These are phyloP conservation scores for Calonectria leucothoes DNA, from an alignment of 2,329 filamentous ascomycete species.

Conservation along the genomic window DNA sequence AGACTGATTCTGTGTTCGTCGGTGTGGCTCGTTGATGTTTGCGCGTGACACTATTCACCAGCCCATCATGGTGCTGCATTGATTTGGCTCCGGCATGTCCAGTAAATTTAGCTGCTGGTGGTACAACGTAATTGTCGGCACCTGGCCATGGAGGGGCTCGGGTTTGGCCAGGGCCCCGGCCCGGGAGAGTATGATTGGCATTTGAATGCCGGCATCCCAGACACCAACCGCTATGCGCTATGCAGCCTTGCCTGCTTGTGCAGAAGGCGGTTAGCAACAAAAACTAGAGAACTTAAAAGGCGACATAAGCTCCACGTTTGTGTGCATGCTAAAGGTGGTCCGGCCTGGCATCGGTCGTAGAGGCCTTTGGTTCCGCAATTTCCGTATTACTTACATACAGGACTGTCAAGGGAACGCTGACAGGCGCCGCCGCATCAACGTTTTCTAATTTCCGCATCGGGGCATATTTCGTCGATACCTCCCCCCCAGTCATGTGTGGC, in stretches of 20 bases:
- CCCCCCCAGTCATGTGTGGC: not conserved
- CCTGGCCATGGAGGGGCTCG: not conserved
- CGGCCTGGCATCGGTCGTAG: not conserved
- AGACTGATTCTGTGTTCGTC: not conserved
- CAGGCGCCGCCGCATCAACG: not conserved
- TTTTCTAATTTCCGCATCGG: not conserved
- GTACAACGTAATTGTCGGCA: slow-evolving; percentile 2
- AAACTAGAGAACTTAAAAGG: not conserved
- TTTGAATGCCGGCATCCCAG: slow-evolving; percentile 2
- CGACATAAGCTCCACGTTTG: not conserved
- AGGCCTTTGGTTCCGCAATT: not conserved
- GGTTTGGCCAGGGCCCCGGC: not conserved
- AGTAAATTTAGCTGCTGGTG: not conserved
- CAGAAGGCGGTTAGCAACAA: not conserved
- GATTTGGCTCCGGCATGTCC: not conserved
- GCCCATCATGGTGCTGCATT: not conserved
- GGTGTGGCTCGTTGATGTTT: not conserved
- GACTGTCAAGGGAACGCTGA: not conserved
- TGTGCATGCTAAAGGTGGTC: not conserved
- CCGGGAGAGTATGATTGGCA: slow-evolving; percentile 1
- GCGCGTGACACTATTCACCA: not conserved
- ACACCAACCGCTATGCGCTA: not conserved
- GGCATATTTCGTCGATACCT: not conserved
- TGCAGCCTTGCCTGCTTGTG: not conserved
- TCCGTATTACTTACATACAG: not conserved